These are phyloP conservation scores for Clitocybe nebularis DNA, from an alignment of 1,284 basidiomycete species.

Conservation along the genomic window DNA sequence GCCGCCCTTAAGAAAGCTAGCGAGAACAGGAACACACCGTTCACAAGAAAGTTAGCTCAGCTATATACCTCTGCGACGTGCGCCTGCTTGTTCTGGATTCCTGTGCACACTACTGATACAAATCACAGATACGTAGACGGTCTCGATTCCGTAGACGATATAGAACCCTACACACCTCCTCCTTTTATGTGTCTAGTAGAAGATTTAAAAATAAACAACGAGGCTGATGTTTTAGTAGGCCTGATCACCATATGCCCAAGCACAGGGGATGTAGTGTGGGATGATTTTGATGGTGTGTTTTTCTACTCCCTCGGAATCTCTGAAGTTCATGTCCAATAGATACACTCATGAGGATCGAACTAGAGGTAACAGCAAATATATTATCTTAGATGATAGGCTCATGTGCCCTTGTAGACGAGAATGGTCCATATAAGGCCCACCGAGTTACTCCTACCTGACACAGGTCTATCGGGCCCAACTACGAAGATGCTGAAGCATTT, in stretches of 20 bases:
- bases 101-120: conserved; percentile 6
- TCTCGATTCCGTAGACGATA: conserved; percentile 63
- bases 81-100: conserved; percentile 32
- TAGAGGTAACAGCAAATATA: too few relatives aligned
- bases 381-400: too few relatives aligned
- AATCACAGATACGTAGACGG: conserved; percentile 66
- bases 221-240: conserved; percentile 54
- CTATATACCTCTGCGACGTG: conserved; percentile 90
- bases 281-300: conserved; percentile 74
- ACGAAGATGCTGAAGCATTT: conserved; percentile 77
- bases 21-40: conserved; percentile 79
- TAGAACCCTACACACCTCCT: conserved; percentile 51
- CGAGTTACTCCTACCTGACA: conserved; percentile 71
- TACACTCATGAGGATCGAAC: conserved; percentile 78
- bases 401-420: conserved; percentile 68
- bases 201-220: conserved; percentile 41
- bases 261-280: conserved; percentile 91
- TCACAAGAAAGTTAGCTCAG: conserved; percentile 77
- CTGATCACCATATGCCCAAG: conserved; percentile 81
- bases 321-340: conserved; percentile 39
- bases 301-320: neutral
- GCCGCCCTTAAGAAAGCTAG: conserved; percentile 92
- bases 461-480: conserved; percentile 67
- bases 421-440: conserved; percentile 81
- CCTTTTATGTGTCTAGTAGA: conserved; percentile 77